These are phyloP conservation scores for Talaromyces verruculosus DNA, from an alignment of 2,329 filamentous ascomycete species.

Conservation along the genomic window DNA sequence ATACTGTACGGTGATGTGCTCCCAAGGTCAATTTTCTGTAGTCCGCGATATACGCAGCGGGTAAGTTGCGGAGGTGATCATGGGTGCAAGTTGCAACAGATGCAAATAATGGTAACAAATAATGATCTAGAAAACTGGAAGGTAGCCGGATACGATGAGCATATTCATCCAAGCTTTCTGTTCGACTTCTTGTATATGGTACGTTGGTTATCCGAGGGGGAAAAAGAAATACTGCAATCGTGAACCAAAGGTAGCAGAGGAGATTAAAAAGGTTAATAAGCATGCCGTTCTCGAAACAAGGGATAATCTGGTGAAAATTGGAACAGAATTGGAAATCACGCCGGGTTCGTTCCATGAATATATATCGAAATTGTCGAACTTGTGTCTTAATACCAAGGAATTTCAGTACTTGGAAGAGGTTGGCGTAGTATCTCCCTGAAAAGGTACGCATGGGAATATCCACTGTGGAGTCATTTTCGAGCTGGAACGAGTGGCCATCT, in stretches of 20 bases:
- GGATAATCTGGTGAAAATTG: neutral
- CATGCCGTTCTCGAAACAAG: neutral
- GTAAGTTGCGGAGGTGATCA: neutral
- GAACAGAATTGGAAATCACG: neutral
- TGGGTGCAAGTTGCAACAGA: neutral
- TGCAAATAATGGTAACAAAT: neutral
- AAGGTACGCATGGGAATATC: conserved; percentile 7
- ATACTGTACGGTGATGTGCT: neutral
- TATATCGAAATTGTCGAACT: neutral
- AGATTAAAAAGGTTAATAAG: neutral
- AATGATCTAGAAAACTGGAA: neutral
- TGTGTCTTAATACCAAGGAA: neutral
- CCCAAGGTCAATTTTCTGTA: neutral
- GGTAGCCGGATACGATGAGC: neutral
- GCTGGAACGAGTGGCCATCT: neutral
- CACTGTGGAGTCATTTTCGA: neutral
- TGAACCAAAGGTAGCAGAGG: neutral
- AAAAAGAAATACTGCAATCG: neutral
- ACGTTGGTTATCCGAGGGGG: neutral
- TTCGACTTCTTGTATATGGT: neutral
- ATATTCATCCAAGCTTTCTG: conserved; percentile 3
- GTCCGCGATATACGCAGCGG: neutral
- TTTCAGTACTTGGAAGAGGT: conserved; percentile 1
- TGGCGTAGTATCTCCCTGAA: conserved; percentile 2
- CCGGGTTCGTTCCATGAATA: neutral